Evolutionary conservation across 495 filamentous ascomycete genomes (phyloP), one percentile per base, ranked within the genome.

Genomic region (Penicillium angulare): DNA sequence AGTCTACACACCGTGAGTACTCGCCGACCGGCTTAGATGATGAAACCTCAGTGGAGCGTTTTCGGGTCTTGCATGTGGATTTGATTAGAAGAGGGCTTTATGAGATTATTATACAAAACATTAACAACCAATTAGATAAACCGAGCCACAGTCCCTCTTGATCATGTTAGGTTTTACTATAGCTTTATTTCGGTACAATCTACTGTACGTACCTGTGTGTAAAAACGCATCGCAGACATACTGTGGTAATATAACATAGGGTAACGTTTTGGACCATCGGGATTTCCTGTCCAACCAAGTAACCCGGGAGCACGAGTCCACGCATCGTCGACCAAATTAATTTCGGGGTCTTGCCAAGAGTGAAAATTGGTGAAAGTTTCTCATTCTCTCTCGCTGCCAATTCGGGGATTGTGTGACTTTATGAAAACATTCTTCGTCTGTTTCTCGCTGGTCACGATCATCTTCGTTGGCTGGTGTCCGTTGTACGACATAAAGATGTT

Each of bases 401-500:
- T 63, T 60, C 22, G 75, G 70, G 5, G 13, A 2, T 2, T 31
- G 27, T n/a, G n/a, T n/a, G 47, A 71, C 27, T 35, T 66, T 23
- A 56, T 63, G 47, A 60, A 68, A 82, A 44, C 71, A 73, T 23
- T 72, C 60, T 0, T 64, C 59, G 33, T 83, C 77, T 0, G 78
- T 85, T 5, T 59, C 43, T 34, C 65, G 61, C 36, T 86, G 71
- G 1, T 67, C 66, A n/a, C 80, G 79, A 29, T 12, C 15, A 47
- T 71, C 74, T 3, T 85, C 76, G 0, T 71, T 45, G 0, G 81
- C 70, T 20, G 81, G 79, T 1, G 77, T 79, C 0, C 78, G 66
- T 47, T 80, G 76, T 47, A 78, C 71, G 1, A 80, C 74, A 15
- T 64, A 69, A 7, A 79, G 53, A 16, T 68, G 43, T 7, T 50